Evolutionary conservation across 1,284 basidiomycete species (phyloP), one percentile per base, ranked within the genome.

Genomic region (Clitocybe nebularis): DNA sequence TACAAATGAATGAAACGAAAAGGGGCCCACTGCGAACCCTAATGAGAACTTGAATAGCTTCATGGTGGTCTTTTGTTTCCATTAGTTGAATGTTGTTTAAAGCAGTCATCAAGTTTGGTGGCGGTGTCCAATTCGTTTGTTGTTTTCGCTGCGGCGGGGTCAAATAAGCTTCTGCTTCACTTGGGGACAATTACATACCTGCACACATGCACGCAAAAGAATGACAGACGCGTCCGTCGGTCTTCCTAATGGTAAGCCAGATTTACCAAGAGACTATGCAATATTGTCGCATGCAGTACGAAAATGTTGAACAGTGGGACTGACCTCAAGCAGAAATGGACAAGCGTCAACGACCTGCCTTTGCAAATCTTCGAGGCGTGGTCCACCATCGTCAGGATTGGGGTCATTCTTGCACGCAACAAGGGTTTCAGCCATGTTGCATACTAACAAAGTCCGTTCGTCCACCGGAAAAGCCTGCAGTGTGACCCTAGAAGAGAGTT

Each of bases 1-100:
- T 54, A 69, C 59, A 67, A 64, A 61, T 55, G 43, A 64, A 57
- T 54, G 63, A 58, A 59, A 67, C 46, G 57, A 67, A 66, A 68
- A 68, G 66, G 58, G 62, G 72, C 63, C 71, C 70, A 68, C 59
- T 73, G 77, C 81, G 75, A 80, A 84, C 81, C 79, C 74, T 81
- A 47, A 77, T 76, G 44, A 79, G 67, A 51, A 62, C 66, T 63
- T 72, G 67, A 40, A 77, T 62, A 48, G 73, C 70, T 53, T 50
- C 51, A 42, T 48, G 52, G 21, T 58, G 53, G 50, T 66, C 59
- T 47, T 59, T 53, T 45, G 49, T 55, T 4, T 64, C 46, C 36
- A 64, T 53, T 14, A 51, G 50, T 50, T 67, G 61, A 20, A 77
- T 57, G 41, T 64, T 66, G 50, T 60, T 61, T 49, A 79, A 56